phyloP scores from a whole-genome alignment of 192 early-diverging fungal genomes.

The Coemansia sp. region DNA sequence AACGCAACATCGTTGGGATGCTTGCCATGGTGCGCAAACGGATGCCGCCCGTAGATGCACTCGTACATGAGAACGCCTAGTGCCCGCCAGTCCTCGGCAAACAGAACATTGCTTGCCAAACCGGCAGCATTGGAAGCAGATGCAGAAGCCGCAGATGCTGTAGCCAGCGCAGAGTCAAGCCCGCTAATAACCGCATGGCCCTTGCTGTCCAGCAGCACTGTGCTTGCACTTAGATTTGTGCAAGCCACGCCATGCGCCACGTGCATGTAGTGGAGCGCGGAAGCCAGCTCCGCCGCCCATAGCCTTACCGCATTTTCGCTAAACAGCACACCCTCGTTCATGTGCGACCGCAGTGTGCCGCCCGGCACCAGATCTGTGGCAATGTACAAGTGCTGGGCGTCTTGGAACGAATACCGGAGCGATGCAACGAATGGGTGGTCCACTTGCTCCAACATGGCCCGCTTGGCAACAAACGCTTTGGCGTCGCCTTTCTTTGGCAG shows the following conservation, averaged over 20 bases:
- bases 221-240: conserved; percentile 86
- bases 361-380: conserved; percentile 89
- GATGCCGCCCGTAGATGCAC: conserved; percentile 59
- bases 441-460: conserved; percentile 78
- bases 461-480: conserved; percentile 75
- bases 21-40: conserved; percentile 34
- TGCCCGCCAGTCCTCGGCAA: conserved; percentile 91
- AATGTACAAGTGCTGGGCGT: conserved; percentile 88
- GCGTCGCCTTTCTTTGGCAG: conserved; percentile 70
- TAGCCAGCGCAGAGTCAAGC: conserved; percentile 26
- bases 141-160: too few relatives aligned
- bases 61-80: conserved; percentile 87
- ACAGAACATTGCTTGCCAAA: conserved; percentile 74
- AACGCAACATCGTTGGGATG: conserved; percentile 60
- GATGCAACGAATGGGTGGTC: conserved; percentile 80
- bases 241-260: conserved; percentile 75
- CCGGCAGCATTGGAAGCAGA: too few relatives aligned
- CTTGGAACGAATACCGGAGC: conserved; percentile 92
- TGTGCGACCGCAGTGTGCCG: conserved; percentile 83
- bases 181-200: conserved; percentile 87
- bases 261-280: conserved; percentile 82
- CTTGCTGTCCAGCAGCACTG: conserved; percentile 66
- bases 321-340: conserved; percentile 25
- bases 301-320: conserved; percentile 76
- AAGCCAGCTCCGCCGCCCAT: conserved; percentile 87